Conservation (phyloP, 208 protist genomes). For the Angomonas deanei region DNA sequence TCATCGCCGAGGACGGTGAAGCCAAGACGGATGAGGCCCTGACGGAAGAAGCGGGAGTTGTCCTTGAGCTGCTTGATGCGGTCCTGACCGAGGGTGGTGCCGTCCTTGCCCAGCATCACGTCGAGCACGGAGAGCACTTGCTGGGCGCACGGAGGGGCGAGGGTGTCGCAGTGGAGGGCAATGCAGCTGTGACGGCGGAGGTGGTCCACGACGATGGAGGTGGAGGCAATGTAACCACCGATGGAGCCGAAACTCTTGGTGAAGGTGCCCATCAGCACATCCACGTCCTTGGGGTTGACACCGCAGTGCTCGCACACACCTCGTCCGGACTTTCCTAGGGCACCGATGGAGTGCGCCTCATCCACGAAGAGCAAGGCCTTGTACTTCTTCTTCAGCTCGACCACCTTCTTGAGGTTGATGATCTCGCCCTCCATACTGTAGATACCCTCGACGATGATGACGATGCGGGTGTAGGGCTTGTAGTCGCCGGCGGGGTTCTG, state of each 20-base stretch:
- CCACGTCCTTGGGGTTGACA: slow-evolving; percentile 84
- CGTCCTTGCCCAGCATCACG: slow-evolving; percentile 88
- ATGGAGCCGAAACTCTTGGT: slow-evolving; percentile 96
- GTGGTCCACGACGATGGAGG: slow-evolving; percentile 66
- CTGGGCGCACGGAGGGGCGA: slow-evolving; percentile 85
- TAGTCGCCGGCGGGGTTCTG: slow-evolving; percentile 79
- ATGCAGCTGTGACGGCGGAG: slow-evolving; percentile 65
- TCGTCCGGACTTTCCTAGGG: slow-evolving; percentile 91
- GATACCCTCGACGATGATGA: slow-evolving; percentile 96
- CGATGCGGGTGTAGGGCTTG: slow-evolving; percentile 74
- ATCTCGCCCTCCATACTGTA: slow-evolving; percentile 99
- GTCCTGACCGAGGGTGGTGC: slow-evolving; percentile 79
- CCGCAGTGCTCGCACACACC: slow-evolving; percentile 93
- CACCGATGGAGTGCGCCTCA: slow-evolving; percentile 98
- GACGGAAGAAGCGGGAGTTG: slow-evolving; percentile 84
- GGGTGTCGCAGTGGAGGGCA: slow-evolving; percentile 64
- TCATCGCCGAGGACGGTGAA: slow-evolving; percentile 84
- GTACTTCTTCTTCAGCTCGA: slow-evolving; percentile 95
- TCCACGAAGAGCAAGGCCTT: slow-evolving; percentile 96
- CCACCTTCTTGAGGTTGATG: slow-evolving; percentile 91
- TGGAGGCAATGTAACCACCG: slow-evolving; percentile 95
- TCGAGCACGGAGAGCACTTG: slow-evolving; percentile 88
- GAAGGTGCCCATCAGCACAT: slow-evolving; percentile 96
- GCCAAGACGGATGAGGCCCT: slow-evolving; percentile 70
- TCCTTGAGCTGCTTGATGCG: slow-evolving; percentile 73